phyloP scores from a whole-genome alignment of 2,329 filamentous ascomycete genomes.

The Rhynchosporium graminicola region DNA sequence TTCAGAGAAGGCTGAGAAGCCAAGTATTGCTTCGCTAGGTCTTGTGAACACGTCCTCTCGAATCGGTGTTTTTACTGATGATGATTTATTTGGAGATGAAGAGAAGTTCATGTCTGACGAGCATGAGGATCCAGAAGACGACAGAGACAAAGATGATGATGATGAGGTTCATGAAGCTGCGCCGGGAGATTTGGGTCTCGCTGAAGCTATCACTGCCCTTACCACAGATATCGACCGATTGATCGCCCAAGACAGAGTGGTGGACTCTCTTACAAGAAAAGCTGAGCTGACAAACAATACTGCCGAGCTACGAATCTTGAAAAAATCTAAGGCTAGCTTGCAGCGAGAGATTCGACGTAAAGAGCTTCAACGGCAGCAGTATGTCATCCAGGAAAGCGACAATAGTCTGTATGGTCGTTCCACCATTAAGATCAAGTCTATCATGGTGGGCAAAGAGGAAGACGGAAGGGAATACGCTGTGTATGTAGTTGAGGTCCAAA shows the following conservation, averaged over 20 bases:
- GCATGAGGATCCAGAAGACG: conserved; percentile 66
- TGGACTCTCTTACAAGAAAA: conserved; percentile 89
- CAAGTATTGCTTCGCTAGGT: conserved; percentile 87
- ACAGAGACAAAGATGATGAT: conserved; percentile 60
- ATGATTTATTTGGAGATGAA: conserved; percentile 91
- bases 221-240: conserved; percentile 89
- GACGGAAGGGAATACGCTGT: conserved; percentile 92
- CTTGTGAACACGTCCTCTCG: conserved; percentile 85
- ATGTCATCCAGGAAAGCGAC: conserved; percentile 95
- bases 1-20: conserved; percentile 59
- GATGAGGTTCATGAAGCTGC: conserved; percentile 93
- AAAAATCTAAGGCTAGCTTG: conserved; percentile 91
- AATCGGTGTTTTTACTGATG: conserved; percentile 89
- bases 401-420: conserved; percentile 95
- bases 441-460: conserved; percentile 88
- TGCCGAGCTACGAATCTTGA: conserved; percentile 85
- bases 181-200: conserved; percentile 88
- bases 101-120: conserved; percentile 85
- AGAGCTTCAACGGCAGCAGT: conserved; percentile 94
- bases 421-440: conserved; percentile 84
- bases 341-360: conserved; percentile 91
- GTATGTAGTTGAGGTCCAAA: conserved; percentile 88
- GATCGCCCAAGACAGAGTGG: conserved; percentile 81
- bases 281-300: conserved; percentile 97
- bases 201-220: conserved; percentile 88